Percentiles rank a stretch among this genome's conserved stretches.
These are phyloP conservation scores for Amanita subjunquillea DNA, from an alignment of 768 basidiomycete species.

Conservation along the genomic window DNA sequence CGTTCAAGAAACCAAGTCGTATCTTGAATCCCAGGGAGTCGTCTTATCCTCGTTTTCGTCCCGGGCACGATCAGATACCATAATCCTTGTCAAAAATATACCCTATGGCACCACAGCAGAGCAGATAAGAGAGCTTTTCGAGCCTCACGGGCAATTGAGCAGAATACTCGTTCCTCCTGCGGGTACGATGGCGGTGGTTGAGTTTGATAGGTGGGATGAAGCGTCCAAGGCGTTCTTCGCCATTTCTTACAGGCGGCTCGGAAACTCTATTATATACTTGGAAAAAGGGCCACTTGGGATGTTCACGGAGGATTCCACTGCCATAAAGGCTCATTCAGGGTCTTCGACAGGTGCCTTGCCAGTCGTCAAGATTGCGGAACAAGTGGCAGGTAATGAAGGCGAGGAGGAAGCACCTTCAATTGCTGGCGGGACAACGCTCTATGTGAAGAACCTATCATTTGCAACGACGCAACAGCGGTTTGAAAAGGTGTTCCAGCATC, in stretches of 20 bases:
- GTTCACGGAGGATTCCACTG: conserved; percentile 42
- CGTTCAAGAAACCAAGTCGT: conserved; percentile 89
- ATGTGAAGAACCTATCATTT: conserved; percentile 94
- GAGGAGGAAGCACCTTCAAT: conserved; percentile 25
- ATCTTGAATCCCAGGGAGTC: conserved; percentile 73
- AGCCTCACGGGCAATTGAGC: conserved; percentile 57
- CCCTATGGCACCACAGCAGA: conserved; percentile 77
- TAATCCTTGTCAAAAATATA: conserved; percentile 92
- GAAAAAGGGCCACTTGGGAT: conserved; percentile 87
- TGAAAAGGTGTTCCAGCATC: conserved; percentile 52
- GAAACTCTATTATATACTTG: conserved; percentile 84
- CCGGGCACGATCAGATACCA: conserved; percentile 58
- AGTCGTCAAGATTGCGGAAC: conserved; percentile 30
- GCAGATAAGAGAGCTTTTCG: conserved; percentile 74
- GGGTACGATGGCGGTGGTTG: conserved; percentile 88
- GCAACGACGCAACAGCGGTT: conserved; percentile 75
- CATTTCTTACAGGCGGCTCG: conserved; percentile 79
- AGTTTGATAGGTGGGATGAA: conserved; percentile 64
- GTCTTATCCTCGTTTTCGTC: conserved; percentile 47
- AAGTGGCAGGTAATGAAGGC: conserved; percentile 25
- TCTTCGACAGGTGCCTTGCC: conserved; percentile 2
- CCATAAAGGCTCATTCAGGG: conserved; percentile 7
- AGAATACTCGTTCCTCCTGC: conserved; percentile 82
- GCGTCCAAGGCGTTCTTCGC: conserved; percentile 70
- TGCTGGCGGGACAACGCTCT: conserved; percentile 74